These are phyloP conservation scores for Gaultheria prostrata DNA, from an alignment of 148 eudicot genomes.

Conservation along the genomic window DNA sequence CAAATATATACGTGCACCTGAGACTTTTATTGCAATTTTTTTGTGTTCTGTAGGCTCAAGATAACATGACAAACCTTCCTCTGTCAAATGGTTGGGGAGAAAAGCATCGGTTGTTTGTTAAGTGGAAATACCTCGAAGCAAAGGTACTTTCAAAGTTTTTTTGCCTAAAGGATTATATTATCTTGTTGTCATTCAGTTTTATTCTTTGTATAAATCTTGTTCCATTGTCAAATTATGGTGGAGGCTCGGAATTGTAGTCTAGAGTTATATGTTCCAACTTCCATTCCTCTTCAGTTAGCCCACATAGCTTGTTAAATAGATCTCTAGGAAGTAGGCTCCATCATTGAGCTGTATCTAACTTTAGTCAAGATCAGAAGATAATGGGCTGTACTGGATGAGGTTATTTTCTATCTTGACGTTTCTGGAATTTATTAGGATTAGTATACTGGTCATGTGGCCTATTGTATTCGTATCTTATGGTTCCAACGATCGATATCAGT, in stretches of 20 bases:
- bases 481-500: background rate
- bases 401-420: constrained; percentile 2
- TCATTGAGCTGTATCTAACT: background rate
- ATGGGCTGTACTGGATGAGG: background rate
- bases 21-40: background rate
- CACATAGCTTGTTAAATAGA: background rate
- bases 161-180: background rate
- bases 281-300: background rate
- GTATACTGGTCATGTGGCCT: background rate
- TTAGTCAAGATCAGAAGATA: background rate
- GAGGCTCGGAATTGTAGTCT: no score
- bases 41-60: constrained; percentile 70
- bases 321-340: background rate
- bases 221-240: background rate
- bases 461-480: background rate
- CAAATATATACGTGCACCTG: background rate
- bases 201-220: background rate
- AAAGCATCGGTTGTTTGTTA: constrained; percentile 75
- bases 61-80: constrained; percentile 84
- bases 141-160: constrained; percentile 52
- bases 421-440: background rate
- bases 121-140: constrained; percentile 92
- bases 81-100: constrained; percentile 97
- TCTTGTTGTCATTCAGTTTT: background rate
- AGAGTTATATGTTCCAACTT: background rate